A percentile compares a stretch with the other conserved stretches of the same genome.
Conservation (phyloP, 2,329 filamentous ascomycete genomes). For the Aspergillus fijiensis region DNA sequence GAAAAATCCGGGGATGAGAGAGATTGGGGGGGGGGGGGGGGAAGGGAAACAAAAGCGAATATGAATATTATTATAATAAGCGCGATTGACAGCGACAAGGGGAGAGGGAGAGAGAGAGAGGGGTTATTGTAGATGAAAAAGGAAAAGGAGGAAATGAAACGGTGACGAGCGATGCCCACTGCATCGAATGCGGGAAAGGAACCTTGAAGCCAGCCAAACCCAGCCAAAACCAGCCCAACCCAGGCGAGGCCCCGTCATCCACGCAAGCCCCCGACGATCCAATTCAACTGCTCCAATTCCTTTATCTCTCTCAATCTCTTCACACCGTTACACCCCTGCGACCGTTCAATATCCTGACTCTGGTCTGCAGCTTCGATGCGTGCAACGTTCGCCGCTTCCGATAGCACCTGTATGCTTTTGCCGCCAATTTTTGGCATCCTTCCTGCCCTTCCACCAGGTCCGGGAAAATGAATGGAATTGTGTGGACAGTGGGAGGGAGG, state of each 20-base stretch:
- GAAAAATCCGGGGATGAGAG: slow-evolving; percentile 4
- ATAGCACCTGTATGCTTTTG: not conserved
- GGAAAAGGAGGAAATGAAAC: slow-evolving; percentile 9
- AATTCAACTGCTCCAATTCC: not conserved
- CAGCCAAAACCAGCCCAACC: slow-evolving; percentile 8
- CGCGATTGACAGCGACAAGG: not conserved
- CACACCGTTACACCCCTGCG: not conserved
- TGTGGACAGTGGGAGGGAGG: not conserved
- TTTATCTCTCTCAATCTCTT: not conserved
- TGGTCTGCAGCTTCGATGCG: not conserved
- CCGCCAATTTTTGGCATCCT: not conserved
- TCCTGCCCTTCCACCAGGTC: not conserved
- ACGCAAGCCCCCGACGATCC: slow-evolving; percentile 28
- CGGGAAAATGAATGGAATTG: not conserved
- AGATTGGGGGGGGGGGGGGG: not conserved
- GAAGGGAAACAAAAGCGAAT: not conserved
- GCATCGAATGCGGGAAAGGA: slow-evolving; percentile 5
- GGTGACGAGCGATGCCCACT: slow-evolving; percentile 3
- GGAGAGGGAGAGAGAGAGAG: not conserved
- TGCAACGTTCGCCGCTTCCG: not conserved
- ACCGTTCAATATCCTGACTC: not conserved
- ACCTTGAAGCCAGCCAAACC: not conserved
- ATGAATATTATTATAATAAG: not conserved
- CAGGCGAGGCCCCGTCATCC: slow-evolving; percentile 23
- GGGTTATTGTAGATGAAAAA: not conserved